Evolutionary conservation across 768 basidiomycete species (phyloP).

Genomic region (Omphalotus guepiniiformis): DNA sequence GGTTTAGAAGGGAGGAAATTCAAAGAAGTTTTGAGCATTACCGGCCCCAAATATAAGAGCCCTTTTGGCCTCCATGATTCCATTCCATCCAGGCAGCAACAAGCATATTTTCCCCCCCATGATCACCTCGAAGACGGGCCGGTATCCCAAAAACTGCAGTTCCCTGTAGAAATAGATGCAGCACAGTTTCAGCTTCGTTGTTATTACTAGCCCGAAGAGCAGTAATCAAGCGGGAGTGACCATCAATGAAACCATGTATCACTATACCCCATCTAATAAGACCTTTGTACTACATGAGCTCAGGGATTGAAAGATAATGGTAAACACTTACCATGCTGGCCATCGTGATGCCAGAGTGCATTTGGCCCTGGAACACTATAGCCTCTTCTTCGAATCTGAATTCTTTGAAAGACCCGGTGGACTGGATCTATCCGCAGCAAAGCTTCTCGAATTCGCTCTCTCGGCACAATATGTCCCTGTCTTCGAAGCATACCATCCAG

Average conservation of each 20-base stretch:
- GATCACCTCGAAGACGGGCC: constrained; percentile 29
- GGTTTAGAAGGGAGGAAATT: not conserved
- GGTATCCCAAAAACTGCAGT: constrained; percentile 21
- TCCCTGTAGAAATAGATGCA: constrained; percentile 24
- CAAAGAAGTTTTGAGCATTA: constrained; percentile 9
- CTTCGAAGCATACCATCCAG: constrained; percentile 16
- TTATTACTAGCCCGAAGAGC: constrained; percentile 32
- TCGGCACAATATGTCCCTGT: constrained; percentile 10
- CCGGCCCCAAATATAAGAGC: constrained; percentile 35
- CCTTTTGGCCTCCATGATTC: constrained; percentile 12
- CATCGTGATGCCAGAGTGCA: constrained; percentile 27
- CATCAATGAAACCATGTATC: constrained; percentile 31
- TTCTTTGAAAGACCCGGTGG: not conserved
- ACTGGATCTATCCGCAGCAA: constrained; percentile 12
- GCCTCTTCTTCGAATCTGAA: not conserved
- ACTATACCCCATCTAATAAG: constrained; percentile 30
- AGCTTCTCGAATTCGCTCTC: constrained; percentile 11
- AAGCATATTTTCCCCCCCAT: constrained; percentile 33
- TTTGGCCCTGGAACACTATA: not conserved
- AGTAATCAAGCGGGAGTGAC: constrained; percentile 24
- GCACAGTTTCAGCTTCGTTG: constrained; percentile 34
- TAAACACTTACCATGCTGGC: constrained; percentile 27
- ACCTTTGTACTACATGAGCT: constrained; percentile 14
- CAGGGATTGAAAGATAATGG: not conserved
- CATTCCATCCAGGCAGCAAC: constrained; percentile 29